Evolutionary conservation across 768 basidiomycete genomes (phyloP).

Genomic region (Phanerochaete carnosa): DNA sequence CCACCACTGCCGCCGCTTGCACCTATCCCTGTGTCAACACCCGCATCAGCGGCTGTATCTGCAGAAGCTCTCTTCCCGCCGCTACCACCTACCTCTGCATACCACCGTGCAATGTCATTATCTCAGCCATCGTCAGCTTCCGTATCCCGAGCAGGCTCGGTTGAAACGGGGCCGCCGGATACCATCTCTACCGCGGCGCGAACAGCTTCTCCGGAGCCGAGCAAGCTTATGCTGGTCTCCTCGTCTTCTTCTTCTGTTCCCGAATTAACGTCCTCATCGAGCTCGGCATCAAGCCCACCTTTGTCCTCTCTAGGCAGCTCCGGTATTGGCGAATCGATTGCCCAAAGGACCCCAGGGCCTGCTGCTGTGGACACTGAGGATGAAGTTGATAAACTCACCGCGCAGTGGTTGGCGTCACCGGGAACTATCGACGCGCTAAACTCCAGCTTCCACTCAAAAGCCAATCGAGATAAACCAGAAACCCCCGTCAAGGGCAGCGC

Average conservation of each 20-base stretch:
- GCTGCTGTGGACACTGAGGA: conserved; percentile 3
- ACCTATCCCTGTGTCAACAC: not conserved
- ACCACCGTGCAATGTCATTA: conserved; percentile 22
- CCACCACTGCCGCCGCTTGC: conserved; percentile 25
- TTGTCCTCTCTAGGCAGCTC: conserved; percentile 23
- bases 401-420: conserved; percentile 13
- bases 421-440: conserved; percentile 3
- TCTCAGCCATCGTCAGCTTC: not conserved
- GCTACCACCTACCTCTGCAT: conserved; percentile 50
- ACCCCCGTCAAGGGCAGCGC: not conserved
- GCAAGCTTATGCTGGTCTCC: conserved; percentile 9
- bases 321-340: not conserved
- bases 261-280: conserved; percentile 58
- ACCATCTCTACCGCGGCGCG: not conserved
- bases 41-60: conserved; percentile 27
- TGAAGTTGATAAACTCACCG: conserved; percentile 12
- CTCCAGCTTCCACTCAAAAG: not conserved
- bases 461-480: not conserved
- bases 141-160: conserved; percentile 6
- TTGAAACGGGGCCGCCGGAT: not conserved
- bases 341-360: not conserved
- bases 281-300: conserved; percentile 68
- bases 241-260: conserved; percentile 43
- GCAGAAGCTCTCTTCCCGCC: conserved; percentile 75
- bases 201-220: conserved; percentile 1